phyloP scores from a whole-genome alignment of 192 early-diverging fungal species.

The Lobosporangium transversale region DNA sequence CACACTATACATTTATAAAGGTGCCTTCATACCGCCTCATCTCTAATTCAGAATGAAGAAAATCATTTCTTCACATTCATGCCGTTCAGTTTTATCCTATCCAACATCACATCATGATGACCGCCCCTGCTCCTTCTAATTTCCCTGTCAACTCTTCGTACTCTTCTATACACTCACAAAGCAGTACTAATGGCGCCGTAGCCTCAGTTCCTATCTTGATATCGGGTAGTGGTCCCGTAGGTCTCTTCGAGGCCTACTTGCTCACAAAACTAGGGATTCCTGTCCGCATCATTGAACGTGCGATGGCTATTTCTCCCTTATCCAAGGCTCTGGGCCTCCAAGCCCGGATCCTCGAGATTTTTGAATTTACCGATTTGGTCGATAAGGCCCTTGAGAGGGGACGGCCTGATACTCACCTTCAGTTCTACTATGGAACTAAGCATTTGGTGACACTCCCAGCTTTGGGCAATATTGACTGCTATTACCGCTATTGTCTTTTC shows the following conservation, averaged over 20 bases:
- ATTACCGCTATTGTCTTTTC: constrained; percentile 16
- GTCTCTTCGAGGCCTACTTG: constrained; percentile 37
- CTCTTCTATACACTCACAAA: neutral
- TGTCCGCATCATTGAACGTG: constrained; percentile 38
- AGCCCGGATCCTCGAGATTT: constrained; percentile 42
- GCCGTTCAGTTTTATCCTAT: too few species aligned
- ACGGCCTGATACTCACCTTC: neutral
- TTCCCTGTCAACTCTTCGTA: neutral
- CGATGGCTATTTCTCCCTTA: constrained; percentile 4
- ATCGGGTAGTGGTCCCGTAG: constrained; percentile 41
- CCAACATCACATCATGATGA: neutral
- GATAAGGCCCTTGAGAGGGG: constrained; percentile 19
- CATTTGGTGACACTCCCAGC: neutral
- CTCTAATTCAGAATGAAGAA: too few species aligned
- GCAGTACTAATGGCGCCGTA: too few species aligned
- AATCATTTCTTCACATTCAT: too few species aligned
- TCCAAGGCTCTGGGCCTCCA: constrained; percentile 33
- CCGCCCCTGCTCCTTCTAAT: neutral
- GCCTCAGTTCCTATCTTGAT: constrained; percentile 38
- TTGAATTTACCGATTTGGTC: constrained; percentile 19
- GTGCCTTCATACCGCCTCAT: too few species aligned
- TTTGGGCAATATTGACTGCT: neutral
- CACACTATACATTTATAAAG: too few species aligned
- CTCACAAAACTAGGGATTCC: constrained; percentile 34
- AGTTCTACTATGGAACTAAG: constrained; percentile 11